These are phyloP conservation scores for Paramecium caudatum DNA, from an alignment of 73 alveolate genomes.

Conservation along the genomic window DNA sequence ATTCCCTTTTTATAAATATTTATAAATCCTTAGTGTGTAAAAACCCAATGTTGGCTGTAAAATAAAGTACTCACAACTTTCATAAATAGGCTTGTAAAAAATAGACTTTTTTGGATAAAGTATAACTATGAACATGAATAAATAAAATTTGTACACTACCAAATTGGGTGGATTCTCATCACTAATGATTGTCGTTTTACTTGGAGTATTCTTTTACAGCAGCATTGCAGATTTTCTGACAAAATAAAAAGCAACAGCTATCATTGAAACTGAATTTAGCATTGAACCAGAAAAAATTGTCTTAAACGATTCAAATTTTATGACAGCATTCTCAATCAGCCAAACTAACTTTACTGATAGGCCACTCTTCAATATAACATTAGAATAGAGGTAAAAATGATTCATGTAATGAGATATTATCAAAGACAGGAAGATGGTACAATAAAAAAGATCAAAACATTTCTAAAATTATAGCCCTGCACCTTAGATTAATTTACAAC, in stretches of 20 bases:
- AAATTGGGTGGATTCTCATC: conserved; percentile 28
- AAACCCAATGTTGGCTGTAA: background rate
- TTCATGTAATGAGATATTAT: background rate
- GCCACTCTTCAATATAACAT: conserved; percentile 27
- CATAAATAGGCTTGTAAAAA: conserved; percentile 6
- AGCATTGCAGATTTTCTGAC: conserved; percentile 18
- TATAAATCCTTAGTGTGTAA: background rate
- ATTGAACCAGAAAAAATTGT: conserved; percentile 30
- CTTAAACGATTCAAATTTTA: conserved; percentile 17
- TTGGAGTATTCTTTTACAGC: conserved; percentile 30
- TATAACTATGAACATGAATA: conserved; percentile 17
- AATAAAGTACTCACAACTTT: background rate
- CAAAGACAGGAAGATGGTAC: conserved; percentile 25
- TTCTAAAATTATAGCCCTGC: conserved; percentile 1
- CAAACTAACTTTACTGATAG: background rate
- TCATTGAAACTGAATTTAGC: background rate
- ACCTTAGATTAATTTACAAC: conserved; percentile 44
- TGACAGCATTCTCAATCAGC: conserved; percentile 26
- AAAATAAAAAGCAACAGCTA: background rate
- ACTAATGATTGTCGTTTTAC: background rate
- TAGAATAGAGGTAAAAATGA: conserved; percentile 14
- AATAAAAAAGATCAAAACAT: background rate
- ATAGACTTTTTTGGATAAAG: conserved; percentile 39
- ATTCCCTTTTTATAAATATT: too few species aligned
- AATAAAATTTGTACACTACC: conserved; percentile 4